A percentile compares a stretch with the other conserved stretches of the same genome.
These are phyloP conservation scores for Verticillium albo-atrum DNA, from an alignment of 2,329 filamentous ascomycete genomes.

Conservation along the genomic window DNA sequence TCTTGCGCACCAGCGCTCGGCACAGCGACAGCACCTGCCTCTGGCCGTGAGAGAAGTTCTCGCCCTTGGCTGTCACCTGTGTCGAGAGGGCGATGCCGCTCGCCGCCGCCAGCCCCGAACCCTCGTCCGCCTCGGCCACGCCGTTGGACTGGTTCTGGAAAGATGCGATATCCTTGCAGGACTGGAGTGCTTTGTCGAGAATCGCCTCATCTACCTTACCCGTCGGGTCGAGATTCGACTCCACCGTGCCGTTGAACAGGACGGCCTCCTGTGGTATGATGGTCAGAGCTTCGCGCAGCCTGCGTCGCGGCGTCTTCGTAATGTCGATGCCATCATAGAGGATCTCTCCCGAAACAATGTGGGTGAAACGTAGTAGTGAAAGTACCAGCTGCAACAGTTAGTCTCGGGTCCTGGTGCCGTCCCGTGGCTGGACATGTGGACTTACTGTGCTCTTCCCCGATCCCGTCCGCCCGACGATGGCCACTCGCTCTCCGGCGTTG, in stretches of 20 bases:
- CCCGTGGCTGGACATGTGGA: neutral
- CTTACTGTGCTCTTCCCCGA: slow-evolving; percentile 78
- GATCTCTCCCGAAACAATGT: slow-evolving; percentile 46
- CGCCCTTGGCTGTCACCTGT: slow-evolving; percentile 45
- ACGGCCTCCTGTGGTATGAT: slow-evolving; percentile 58
- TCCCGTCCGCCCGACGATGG: slow-evolving; percentile 75
- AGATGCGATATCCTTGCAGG: slow-evolving; percentile 56
- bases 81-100: slow-evolving; percentile 35
- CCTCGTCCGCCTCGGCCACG: neutral
- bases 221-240: slow-evolving; percentile 61
- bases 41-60: slow-evolving; percentile 55
- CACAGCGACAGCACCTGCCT: slow-evolving; percentile 55
- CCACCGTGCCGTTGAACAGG: slow-evolving; percentile 48
- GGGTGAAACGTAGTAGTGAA: slow-evolving; percentile 50
- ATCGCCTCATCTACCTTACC: slow-evolving; percentile 46
- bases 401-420: neutral
- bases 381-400: slow-evolving; percentile 32
- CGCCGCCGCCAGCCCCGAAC: neutral
- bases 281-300: slow-evolving; percentile 49
- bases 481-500: slow-evolving; percentile 68
- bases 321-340: slow-evolving; percentile 54
- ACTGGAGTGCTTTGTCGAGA: slow-evolving; percentile 55
- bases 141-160: slow-evolving; percentile 34
- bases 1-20: slow-evolving; percentile 49
- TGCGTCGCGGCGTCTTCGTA: slow-evolving; percentile 42